Base-by-base conservation (phyloP, 352 stramenopile genomes). In the Pythium brassicae region DNA sequence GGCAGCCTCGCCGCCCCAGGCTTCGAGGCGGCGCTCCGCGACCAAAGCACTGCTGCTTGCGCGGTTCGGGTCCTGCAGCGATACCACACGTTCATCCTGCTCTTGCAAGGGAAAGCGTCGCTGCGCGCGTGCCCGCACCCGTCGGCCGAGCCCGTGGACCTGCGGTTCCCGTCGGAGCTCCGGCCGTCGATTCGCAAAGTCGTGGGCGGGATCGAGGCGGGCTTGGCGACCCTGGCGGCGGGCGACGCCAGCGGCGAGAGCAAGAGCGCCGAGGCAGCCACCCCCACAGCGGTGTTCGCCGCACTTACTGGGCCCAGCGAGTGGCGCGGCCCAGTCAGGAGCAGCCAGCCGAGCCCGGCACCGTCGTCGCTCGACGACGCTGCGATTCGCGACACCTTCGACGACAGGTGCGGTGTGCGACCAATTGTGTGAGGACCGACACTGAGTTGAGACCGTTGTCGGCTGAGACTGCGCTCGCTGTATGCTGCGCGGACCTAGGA, bases 41-140 rank as follows among this genome's bases (percentile, higher is more conserved):
- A 65, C 11, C 14, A 27, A 12, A 37, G 39, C 15, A 45, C 77
- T 46, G 65, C 74, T 6, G 63, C 71, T 6, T 69, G 52, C 10
- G 57, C 74, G 29, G 32, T 81, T 15, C 62, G 67, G 32, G 60
- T 75, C 22, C 50, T 92, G 43, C 66, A 68, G 39, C 70, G 63
- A 15, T 68, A 91, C 25, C 66, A 91, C 44, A 65, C 69, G 12
- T 64, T 91, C n/a, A 84, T 91, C 48, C 37, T 93, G 19, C 46
- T 89, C n/a, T 61, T 86, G 4, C 80, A 93, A 77, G 79, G 73
- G 4, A 60, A 55, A 10, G 19, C 64, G 9, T 60, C 61, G 19
- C 37, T 93, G 3, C 22, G 48, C 19, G 53, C 42, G 8, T 74
- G 79, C 40, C 64, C 51, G 37, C 83, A 92, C 47, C 72, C 83